Base-by-base conservation (phyloP, 2,329 filamentous ascomycete genomes). In the Ophiostoma australiae region DNA sequence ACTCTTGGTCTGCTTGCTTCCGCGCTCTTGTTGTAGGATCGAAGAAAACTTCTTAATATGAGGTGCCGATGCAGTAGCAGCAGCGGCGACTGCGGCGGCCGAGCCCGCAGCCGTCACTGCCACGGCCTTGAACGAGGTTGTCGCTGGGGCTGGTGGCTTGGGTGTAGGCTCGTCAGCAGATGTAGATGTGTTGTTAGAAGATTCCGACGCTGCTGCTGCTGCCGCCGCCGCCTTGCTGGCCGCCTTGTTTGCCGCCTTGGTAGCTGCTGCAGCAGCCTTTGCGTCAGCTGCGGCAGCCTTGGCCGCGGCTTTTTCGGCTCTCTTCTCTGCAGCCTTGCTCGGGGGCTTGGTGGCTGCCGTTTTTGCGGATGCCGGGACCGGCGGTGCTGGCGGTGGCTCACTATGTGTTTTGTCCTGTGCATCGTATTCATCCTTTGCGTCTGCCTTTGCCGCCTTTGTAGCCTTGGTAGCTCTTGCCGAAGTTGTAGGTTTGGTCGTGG, bases 31-130 rank as follows among this genome's bases (percentile, higher is more conserved):
- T 72, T 84, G 83, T 1, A 76, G 75, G 23, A 80, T 78, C 3
- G 84, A 83, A 0, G 83, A 81, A 23, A 81, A 76, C 74, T 83
- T 85, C 75, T 84, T 84, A 66, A 77, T 79, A 31, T 77, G 74
- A 0, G 76, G 75, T 4, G 75, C 69, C 0, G 73, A 72, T 39
- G 71, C 27, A 4, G 68, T 61, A 4, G 70, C 68, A 4, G 73
- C 66, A 0, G 75, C 44, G 10, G 71, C 27, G 10, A 70, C 33
- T 13, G 68, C 65, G 7, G 70, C 68, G 4, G 73, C 63, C 0
- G 75, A 55, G n/a, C 72, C 66, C 5, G 73, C 69, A 11, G 75
- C 72, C 10, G 74, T 71, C 44, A 76, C 71, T 4, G 75, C 73
- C 2, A 77, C 72, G 20, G 76, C 76, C 8, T 76, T 73, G 71